These are phyloP conservation scores for Brassica cretica DNA, from an alignment of 345 rosid species.

Conservation along the genomic window DNA sequence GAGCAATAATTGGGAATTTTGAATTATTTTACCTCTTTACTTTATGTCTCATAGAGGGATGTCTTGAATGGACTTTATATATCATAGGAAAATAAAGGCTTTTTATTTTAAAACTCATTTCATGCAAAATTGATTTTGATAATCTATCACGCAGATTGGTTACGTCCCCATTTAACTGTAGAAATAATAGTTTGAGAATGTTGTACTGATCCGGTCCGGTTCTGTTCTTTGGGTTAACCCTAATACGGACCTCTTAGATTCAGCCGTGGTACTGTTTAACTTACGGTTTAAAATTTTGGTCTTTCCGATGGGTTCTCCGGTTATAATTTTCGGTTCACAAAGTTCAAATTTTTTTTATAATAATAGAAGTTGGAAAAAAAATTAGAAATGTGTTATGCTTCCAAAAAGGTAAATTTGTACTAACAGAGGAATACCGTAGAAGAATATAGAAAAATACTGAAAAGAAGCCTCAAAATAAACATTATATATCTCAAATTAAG, in stretches of 20 bases:
- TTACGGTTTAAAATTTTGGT: background rate
- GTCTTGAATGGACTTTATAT: conserved; percentile 12
- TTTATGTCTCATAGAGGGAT: conserved; percentile 22
- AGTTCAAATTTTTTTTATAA: too few relatives aligned
- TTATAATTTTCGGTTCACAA: background rate
- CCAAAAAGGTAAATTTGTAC: too few relatives aligned
- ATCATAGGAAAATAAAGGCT: conserved; percentile 7
- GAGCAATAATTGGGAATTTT: conserved; percentile 18
- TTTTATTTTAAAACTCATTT: background rate
- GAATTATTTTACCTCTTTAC: background rate
- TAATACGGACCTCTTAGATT: background rate
- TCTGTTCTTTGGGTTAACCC: background rate
- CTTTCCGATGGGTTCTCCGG: background rate
- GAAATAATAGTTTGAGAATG: background rate
- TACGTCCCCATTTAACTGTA: background rate
- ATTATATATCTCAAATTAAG: too few relatives aligned
- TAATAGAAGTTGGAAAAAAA: background rate
- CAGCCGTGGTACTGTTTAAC: background rate
- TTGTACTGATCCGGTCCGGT: background rate
- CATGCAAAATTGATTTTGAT: background rate
- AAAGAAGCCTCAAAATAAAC: too few relatives aligned
- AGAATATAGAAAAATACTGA: background rate
- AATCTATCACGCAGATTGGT: background rate
- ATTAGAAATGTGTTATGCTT: too few relatives aligned
- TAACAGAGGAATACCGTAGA: background rate